These are phyloP conservation scores for Debaryomycetaceae sp. DNA, from an alignment of 1,139 yeast genomes.

Conservation along the genomic window DNA sequence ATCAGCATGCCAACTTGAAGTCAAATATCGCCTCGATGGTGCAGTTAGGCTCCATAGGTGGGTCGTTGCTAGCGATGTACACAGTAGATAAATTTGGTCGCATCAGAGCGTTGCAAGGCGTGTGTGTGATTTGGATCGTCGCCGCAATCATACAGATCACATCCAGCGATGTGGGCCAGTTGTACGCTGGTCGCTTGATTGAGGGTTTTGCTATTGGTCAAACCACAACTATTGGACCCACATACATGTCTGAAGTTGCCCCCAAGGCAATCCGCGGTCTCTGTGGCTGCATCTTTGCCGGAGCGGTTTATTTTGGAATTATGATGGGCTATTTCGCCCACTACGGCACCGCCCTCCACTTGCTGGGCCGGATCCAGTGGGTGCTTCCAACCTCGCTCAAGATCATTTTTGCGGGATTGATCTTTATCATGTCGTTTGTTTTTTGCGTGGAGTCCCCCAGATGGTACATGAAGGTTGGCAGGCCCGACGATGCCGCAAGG, in stretches of 20 bases:
- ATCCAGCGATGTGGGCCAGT: conserved; percentile 39
- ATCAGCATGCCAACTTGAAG: conserved; percentile 40
- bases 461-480: conserved; percentile 38
- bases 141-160: conserved; percentile 48
- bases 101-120: conserved; percentile 45
- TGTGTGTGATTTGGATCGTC: conserved; percentile 41
- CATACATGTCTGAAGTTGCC: conserved; percentile 49
- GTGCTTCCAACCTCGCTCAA: conserved; percentile 33
- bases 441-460: conserved; percentile 42
- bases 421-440: conserved; percentile 31
- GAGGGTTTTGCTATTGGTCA: conserved; percentile 56
- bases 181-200: conserved; percentile 50
- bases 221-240: conserved; percentile 56
- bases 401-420: conserved; percentile 38
- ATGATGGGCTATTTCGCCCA: conserved; percentile 49
- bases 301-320: conserved; percentile 52
- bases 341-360: conserved; percentile 36
- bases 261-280: conserved; percentile 52
- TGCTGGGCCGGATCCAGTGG: conserved; percentile 33
- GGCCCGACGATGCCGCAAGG: conserved; percentile 29
- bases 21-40: conserved; percentile 62
- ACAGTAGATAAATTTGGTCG: conserved; percentile 55
- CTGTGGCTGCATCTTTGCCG: conserved; percentile 47
- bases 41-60: conserved; percentile 57
- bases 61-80: conserved; percentile 47